These are phyloP conservation scores for Trichosporon inkin DNA, from an alignment of 1,284 basidiomycete species.

Conservation along the genomic window DNA sequence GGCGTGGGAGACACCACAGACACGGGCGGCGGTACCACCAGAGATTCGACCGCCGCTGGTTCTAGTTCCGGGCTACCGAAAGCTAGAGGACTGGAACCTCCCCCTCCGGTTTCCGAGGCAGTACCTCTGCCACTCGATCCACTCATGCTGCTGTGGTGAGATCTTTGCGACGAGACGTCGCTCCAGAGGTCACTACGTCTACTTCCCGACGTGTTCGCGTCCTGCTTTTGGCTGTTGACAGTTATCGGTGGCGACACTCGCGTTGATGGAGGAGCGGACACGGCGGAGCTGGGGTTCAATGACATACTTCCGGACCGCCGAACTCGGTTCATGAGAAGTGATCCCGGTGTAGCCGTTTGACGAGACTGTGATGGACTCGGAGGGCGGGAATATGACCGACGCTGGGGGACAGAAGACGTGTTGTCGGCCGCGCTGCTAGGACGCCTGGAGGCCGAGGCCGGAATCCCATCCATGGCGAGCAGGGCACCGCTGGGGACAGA, in stretches of 20 bases:
- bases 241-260: conserved; percentile 23
- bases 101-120: conserved; percentile 11
- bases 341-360: conserved; percentile 28
- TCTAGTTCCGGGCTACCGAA: conserved; percentile 40
- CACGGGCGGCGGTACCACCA: conserved; percentile 21
- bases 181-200: background rate
- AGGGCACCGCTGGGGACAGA: background rate
- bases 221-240: conserved; percentile 11
- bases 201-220: conserved; percentile 4
- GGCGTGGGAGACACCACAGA: conserved; percentile 19
- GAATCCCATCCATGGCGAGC: background rate
- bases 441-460: background rate
- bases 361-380: conserved; percentile 28
- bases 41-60: conserved; percentile 17
- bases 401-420: conserved; percentile 2
- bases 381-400: conserved; percentile 28
- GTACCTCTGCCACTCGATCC: conserved; percentile 26
- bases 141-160: conserved; percentile 21
- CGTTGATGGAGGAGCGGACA: conserved; percentile 16
- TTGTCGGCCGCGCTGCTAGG: background rate
- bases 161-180: background rate
- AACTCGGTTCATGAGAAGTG: conserved; percentile 31
- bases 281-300: conserved; percentile 10
- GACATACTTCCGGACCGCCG: conserved; percentile 35
- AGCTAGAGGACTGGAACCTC: conserved; percentile 33